These are phyloP conservation scores for Geotrichum reessii DNA, from an alignment of 1,139 yeast genomes.

Conservation along the genomic window DNA sequence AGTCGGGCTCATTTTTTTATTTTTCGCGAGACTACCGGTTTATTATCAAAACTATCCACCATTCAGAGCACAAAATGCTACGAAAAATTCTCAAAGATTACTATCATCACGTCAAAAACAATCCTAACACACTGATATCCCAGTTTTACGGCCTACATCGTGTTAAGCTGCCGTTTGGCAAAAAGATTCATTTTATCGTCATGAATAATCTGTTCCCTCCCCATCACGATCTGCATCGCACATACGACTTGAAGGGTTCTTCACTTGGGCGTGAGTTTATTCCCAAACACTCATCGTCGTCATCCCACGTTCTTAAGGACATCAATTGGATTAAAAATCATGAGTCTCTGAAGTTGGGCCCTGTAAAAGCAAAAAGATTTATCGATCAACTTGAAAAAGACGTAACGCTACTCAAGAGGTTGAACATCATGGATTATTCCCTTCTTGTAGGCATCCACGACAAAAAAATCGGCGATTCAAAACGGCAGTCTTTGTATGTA, in stretches of 20 bases:
- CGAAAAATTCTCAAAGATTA: slow-evolving; percentile 70
- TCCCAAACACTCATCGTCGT: background rate
- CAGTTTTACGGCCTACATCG: slow-evolving; percentile 95
- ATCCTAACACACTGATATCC: slow-evolving; percentile 83
- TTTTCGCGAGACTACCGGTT: slow-evolving; percentile 89
- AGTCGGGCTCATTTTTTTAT: slow-evolving; percentile 92
- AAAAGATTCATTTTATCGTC: slow-evolving; percentile 87
- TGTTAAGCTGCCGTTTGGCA: slow-evolving; percentile 77
- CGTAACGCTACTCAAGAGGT: slow-evolving; percentile 59
- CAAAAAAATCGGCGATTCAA: slow-evolving; percentile 50
- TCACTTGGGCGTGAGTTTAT: slow-evolving; percentile 63
- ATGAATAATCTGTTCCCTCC: slow-evolving; percentile 98
- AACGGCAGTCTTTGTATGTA: slow-evolving; percentile 36
- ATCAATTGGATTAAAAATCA: slow-evolving; percentile 73
- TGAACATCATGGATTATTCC: slow-evolving; percentile 94
- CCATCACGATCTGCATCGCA: slow-evolving; percentile 75
- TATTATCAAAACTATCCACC: slow-evolving; percentile 92
- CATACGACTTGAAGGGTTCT: slow-evolving; percentile 90
- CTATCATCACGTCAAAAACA: slow-evolving; percentile 68
- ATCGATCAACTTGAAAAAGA: slow-evolving; percentile 71
- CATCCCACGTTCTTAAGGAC: slow-evolving; percentile 52
- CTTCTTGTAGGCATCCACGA: slow-evolving; percentile 84
- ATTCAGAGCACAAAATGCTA: slow-evolving; percentile 81
- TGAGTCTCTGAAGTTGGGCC: slow-evolving; percentile 65
- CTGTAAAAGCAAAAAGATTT: slow-evolving; percentile 53